Conservation (phyloP, 1,139 yeast genomes). For the Sugiyamaella paludigena region DNA sequence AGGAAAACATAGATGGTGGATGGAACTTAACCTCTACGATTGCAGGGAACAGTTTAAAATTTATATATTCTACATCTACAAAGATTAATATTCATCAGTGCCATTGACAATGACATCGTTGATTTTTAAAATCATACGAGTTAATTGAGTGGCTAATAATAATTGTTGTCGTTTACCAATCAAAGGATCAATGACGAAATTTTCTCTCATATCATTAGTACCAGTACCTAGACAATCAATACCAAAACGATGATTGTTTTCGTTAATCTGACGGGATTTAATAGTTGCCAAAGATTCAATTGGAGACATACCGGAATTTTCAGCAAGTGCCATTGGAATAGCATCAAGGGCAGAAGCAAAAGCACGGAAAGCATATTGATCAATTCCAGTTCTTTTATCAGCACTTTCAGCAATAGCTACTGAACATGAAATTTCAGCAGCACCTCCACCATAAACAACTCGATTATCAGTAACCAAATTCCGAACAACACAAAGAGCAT, state of each 20-base stretch:
- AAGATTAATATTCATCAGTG: constrained; percentile 56
- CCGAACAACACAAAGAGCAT: constrained; percentile 95
- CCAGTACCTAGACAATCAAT: constrained; percentile 92
- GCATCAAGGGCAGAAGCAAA: constrained; percentile 88
- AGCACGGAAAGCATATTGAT: constrained; percentile 96
- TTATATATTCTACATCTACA: too few relatives aligned
- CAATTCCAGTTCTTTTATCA: constrained; percentile 89
- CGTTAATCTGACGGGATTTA: constrained; percentile 81
- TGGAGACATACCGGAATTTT: constrained; percentile 92
- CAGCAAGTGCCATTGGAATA: constrained; percentile 93
- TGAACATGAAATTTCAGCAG: constrained; percentile 93
- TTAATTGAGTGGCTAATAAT: constrained; percentile 90
- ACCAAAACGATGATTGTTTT: constrained; percentile 69
- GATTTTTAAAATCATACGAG: constrained; percentile 95
- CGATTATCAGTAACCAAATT: constrained; percentile 88
- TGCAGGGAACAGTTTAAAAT: too few relatives aligned
- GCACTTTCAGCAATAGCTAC: constrained; percentile 90
- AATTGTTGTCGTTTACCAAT: constrained; percentile 97
- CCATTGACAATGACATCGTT: constrained; percentile 94
- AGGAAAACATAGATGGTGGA: too few relatives aligned
- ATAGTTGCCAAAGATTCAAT: constrained; percentile 82
- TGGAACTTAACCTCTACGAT: too few relatives aligned
- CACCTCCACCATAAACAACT: constrained; percentile 98
- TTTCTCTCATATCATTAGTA: constrained; percentile 78
- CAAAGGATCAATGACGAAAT: constrained; percentile 93